Evolutionary conservation across 1,284 basidiomycete species (phyloP), one percentile per base, ranked within the genome.

Genomic region (Fomitopsis pinicola): DNA sequence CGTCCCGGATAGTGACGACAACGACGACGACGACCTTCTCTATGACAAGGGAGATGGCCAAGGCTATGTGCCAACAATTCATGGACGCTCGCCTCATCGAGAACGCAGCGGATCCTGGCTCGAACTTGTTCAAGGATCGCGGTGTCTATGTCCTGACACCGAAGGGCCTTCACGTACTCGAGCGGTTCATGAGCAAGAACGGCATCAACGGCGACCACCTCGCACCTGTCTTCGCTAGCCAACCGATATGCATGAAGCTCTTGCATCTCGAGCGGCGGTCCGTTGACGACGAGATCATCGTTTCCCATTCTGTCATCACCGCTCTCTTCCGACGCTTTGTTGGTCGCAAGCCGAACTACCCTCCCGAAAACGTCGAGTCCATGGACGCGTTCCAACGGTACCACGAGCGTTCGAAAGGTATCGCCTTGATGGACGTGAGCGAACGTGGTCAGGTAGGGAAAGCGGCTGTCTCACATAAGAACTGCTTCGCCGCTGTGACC

Each of bases 11-110:
- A 74, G 91, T 99, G 70, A 98, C 97, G 67, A 99, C 97, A 1
- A 99, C 97, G 0, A 99, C 97, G 5, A 99, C 97, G 9, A 99
- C 97, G 48, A 99, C 97, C 26, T 99, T 99, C 78, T 96, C 95
- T 64, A 99, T 99, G 97, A 95, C 94, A 66, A 88, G 95, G 67
- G 97, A 99, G 54, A 99, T 99, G 92, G 97, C 97, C 63, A 97
- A 98, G 78, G 95, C 94, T 40, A 98, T 99, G 87, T 95, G 95
- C 77, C 97, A 99, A 77, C 96, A 98, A 72, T 99, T 98, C 73
- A 97, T 99, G 92, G 97, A 99, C 67, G 96, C 97, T 57, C 91
- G 95, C 63, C 84, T 99, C 66, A 95, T 99, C 67, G 96, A 98
- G 76, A 98, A 98, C 73, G 96, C 95, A 14, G 89, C 93, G 19